These are phyloP conservation scores for Fusarium sp. DNA, from an alignment of 2,329 filamentous ascomycete species.

Conservation along the genomic window DNA sequence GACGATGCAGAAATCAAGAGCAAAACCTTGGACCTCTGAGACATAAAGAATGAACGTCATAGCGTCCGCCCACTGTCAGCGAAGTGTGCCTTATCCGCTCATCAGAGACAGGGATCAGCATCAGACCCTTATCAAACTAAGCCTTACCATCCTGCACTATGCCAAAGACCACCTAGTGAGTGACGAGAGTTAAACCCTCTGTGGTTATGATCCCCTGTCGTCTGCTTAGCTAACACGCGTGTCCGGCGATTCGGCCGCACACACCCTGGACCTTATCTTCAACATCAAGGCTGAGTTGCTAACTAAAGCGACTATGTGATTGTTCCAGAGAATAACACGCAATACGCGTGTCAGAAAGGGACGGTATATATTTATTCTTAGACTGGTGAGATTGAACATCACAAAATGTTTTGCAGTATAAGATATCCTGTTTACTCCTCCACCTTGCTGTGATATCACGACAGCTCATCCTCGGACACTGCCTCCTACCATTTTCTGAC, in stretches of 20 bases:
- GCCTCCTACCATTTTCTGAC: too few species aligned
- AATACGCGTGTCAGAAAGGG: conserved; percentile 41
- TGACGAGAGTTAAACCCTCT: rapidly evolving
- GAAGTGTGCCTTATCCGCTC: not conserved
- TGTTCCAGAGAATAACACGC: not conserved
- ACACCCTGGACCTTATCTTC: not conserved
- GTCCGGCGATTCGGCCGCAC: not conserved
- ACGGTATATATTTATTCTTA: too few species aligned
- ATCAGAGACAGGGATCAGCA: not conserved
- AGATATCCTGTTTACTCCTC: not conserved
- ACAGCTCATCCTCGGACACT: too few species aligned
- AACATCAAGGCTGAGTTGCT: not conserved
- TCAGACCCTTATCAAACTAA: rapidly evolving
- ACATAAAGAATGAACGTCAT: too few species aligned
- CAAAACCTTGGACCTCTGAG: too few species aligned
- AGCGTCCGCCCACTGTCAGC: not conserved
- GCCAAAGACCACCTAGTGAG: too few species aligned
- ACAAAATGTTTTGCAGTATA: not conserved
- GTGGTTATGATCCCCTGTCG: rapidly evolving
- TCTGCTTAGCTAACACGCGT: conserved; percentile 36
- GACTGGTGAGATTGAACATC: too few species aligned
- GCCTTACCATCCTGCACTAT: too few species aligned
- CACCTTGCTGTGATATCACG: too few species aligned
- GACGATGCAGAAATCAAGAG: too few species aligned
- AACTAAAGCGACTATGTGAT: not conserved